Conservation (phyloP, 106 monocot genomes). For the Allium cepa region DNA sequence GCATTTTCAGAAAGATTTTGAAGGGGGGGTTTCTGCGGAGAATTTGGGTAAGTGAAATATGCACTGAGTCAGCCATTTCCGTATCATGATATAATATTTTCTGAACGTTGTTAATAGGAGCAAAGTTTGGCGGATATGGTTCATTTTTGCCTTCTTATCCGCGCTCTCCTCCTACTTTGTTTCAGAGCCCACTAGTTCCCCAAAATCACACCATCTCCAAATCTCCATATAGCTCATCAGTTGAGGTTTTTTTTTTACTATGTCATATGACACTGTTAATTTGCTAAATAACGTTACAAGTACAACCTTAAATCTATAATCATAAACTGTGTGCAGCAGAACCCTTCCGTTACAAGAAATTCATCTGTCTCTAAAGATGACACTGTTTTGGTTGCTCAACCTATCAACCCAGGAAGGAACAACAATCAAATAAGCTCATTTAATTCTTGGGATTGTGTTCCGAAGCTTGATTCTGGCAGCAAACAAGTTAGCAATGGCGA, state of each 20-base stretch:
- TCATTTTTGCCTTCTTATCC: constrained; percentile 61
- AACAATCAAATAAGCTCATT: constrained; percentile 3
- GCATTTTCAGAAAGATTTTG: constrained; percentile 51
- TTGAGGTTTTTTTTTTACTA: constrained; percentile 28
- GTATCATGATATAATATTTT: too few species aligned
- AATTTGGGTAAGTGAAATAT: constrained; percentile 39
- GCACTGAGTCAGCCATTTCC: background rate
- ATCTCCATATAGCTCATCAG: constrained; percentile 23
- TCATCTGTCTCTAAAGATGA: constrained; percentile 27
- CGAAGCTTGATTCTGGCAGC: constrained; percentile 15
- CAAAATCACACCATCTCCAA: constrained; percentile 13
- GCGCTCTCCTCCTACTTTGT: constrained; percentile 26
- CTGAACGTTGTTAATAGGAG: constrained; percentile 25
- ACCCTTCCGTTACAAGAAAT: constrained; percentile 11
- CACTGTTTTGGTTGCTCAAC: constrained; percentile 9
- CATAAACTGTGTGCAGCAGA: constrained; percentile 14
- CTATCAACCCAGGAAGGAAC: constrained; percentile 13
- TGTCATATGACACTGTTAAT: background rate
- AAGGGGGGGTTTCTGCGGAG: constrained; percentile 41
- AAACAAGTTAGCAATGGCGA: constrained; percentile 18
- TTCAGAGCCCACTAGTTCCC: constrained; percentile 31
- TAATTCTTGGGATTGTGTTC: constrained; percentile 4
- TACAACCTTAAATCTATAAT: too few species aligned
- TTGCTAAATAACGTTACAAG: too few species aligned
- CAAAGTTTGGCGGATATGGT: constrained; percentile 72